phyloP scores from a whole-genome alignment of 2,329 filamentous ascomycete genomes.

The Akanthomyces uredinophilus region DNA sequence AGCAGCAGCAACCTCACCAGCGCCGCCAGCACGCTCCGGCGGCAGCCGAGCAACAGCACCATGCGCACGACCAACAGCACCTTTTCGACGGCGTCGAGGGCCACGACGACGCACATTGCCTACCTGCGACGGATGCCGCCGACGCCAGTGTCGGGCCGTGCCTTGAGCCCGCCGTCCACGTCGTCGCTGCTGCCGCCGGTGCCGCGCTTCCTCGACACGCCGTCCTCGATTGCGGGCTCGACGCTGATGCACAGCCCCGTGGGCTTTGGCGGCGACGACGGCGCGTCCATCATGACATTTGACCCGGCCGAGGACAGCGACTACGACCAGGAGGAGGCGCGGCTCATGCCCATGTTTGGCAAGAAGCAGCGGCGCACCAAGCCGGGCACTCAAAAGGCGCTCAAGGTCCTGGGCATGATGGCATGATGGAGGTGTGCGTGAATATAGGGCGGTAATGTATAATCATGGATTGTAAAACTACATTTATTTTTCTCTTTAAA shows the following conservation, averaged over 20 bases:
- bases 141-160: no score
- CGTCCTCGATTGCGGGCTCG: neutral
- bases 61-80: neutral
- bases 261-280: neutral
- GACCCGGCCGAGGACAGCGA: slow-evolving; percentile 37
- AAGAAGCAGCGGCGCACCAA: slow-evolving; percentile 31
- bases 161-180: neutral
- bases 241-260: neutral
- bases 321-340: slow-evolving; percentile 44
- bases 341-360: slow-evolving; percentile 48
- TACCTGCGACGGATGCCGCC: neutral
- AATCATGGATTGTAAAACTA: neutral
- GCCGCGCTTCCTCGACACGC: slow-evolving; percentile 1
- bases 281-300: slow-evolving; percentile 24
- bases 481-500: neutral
- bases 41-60: neutral
- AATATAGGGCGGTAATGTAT: neutral
- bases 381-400: slow-evolving; percentile 45
- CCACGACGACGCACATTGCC: neutral
- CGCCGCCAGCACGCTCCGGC: neutral
- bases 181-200: neutral
- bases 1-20: neutral
- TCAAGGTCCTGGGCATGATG: slow-evolving; percentile 48
- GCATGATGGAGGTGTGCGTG: neutral
- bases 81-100: neutral